phyloP scores from a whole-genome alignment of 192 early-diverging fungal genomes.

The Coemansia sp. region DNA sequence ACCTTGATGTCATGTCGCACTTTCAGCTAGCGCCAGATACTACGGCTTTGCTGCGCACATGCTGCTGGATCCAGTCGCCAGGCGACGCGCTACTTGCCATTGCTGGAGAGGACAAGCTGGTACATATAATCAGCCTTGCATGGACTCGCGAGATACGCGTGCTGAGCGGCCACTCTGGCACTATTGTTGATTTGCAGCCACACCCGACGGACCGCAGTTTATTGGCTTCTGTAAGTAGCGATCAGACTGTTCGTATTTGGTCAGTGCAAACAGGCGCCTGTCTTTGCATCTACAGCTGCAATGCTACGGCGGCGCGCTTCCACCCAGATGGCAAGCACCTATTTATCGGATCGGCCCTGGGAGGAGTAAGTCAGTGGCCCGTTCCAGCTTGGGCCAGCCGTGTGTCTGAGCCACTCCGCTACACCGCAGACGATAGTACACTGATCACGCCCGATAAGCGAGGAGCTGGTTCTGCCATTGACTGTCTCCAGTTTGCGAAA shows the following conservation, averaged over 20 bases:
- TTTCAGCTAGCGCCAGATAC: conserved; percentile 59
- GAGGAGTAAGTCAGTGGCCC: conserved; percentile 61
- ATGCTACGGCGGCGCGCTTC: conserved; percentile 65
- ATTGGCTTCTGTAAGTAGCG: conserved; percentile 70
- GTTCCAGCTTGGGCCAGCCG: conserved; percentile 33
- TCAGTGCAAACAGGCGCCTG: conserved; percentile 66
- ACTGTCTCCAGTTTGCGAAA: conserved; percentile 76
- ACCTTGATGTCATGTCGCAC: conserved; percentile 94
- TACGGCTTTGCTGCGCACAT: conserved; percentile 59
- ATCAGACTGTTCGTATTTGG: conserved; percentile 82
- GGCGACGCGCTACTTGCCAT: conserved; percentile 73
- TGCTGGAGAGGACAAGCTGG: conserved; percentile 64
- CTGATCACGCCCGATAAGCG: conserved; percentile 26
- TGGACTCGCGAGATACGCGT: conserved; percentile 67
- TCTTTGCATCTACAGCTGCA: conserved; percentile 63
- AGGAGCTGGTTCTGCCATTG: conserved; percentile 48
- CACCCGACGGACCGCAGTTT: conserved; percentile 69
- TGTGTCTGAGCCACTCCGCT: conserved; percentile 6
- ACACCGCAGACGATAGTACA: conserved; percentile 29
- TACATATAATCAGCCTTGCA: conserved; percentile 77
- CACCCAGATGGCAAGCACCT: conserved; percentile 67
- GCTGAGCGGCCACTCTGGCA: conserved; percentile 61
- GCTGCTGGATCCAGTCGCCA: conserved; percentile 72
- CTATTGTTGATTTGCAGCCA: conserved; percentile 70
- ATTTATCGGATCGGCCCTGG: conserved; percentile 57